Conservation (phyloP, 176 grass and related monocot genomes). For the Melocanna baccifera region DNA sequence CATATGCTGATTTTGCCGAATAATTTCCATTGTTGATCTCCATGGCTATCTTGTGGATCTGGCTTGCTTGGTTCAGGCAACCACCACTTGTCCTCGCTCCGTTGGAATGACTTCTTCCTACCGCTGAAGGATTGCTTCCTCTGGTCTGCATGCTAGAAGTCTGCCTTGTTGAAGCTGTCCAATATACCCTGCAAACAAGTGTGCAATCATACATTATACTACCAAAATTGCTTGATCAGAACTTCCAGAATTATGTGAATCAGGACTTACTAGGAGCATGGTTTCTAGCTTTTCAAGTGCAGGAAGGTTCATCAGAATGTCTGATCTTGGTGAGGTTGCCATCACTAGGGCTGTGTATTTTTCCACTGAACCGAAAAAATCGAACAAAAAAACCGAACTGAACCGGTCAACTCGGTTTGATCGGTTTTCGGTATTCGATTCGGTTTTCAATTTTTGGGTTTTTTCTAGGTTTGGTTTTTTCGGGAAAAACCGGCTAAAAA, state of each 20-base stretch:
- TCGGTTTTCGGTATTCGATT: too few species aligned
- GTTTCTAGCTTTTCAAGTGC: slow-evolving; percentile 87
- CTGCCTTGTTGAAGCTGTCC: slow-evolving; percentile 75
- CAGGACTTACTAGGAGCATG: slow-evolving; percentile 67
- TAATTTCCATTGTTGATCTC: slow-evolving; percentile 87
- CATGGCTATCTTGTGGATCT: slow-evolving; percentile 99
- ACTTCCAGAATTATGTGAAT: neutral
- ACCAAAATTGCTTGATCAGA: neutral
- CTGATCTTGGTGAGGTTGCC: slow-evolving; percentile 77
- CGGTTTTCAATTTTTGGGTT: too few species aligned
- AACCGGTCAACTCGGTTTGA: too few species aligned
- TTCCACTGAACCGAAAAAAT: too few species aligned
- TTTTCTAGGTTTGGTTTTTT: too few species aligned
- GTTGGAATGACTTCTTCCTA: slow-evolving; percentile 58
- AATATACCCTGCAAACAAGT: slow-evolving; percentile 68
- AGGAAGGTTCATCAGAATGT: slow-evolving; percentile 91
- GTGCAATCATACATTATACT: neutral
- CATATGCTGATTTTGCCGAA: too few species aligned
- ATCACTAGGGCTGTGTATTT: too few species aligned
- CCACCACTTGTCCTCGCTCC: slow-evolving; percentile 86
- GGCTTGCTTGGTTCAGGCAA: slow-evolving; percentile 83
- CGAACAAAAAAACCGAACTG: too few species aligned
- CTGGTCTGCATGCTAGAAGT: slow-evolving; percentile 86
- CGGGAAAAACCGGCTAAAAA: too few species aligned
- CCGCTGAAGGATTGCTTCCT: slow-evolving; percentile 62